Evolutionary conservation across 192 early-diverging fungal genomes (phyloP), one percentile per base, ranked within the genome.

Genomic region (Linderina pennispora): DNA sequence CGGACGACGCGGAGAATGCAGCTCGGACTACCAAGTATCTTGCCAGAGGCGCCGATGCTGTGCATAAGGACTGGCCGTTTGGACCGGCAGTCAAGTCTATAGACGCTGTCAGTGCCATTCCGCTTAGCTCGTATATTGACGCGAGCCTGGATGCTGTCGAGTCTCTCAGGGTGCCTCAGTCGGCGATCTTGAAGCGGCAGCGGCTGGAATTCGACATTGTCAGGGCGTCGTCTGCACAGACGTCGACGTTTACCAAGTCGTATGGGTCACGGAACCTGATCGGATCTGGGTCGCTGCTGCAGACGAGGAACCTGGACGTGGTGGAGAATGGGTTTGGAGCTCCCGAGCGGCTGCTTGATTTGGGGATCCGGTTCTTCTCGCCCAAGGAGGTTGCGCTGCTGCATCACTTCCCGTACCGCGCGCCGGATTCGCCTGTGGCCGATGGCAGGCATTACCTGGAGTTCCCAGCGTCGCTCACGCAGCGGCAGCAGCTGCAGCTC

Each of bases 251-350:
- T 43, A 83, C 82, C n/a, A 78, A 93, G 72, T 79, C 83, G 8
- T 96, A 93, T 48, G 90, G 90, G 15, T 81, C 80, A 8, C 83
- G 81, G 45, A 83, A 91, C 40, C 69, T 90, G 9, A 77, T 84
- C 16, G 80, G 85, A 14, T 79, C 85, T 0, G 90, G 92, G 2
- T 86, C 87, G 14, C 75, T 90, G 18, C 50, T 93, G 21, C 85
- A 92, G 50, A 91, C 89, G 1, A 62, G 66, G 24, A 59, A 80
- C 3, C 54, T 91, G 55, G 83, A 89, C 13, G 77, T 83, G n/a
- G 72, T 28, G 20, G 56, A 65, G 17, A 83, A 82, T 42, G 66
- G 89, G 39, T 84, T 83, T 55, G 55, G 73, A 14, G 57, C 89
- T 36, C 80, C 83, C 3, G 60, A 77, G 36, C 71, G 77, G 8